These are phyloP conservation scores for Casuarina glauca DNA, from an alignment of 306 rosid species.

Conservation along the genomic window DNA sequence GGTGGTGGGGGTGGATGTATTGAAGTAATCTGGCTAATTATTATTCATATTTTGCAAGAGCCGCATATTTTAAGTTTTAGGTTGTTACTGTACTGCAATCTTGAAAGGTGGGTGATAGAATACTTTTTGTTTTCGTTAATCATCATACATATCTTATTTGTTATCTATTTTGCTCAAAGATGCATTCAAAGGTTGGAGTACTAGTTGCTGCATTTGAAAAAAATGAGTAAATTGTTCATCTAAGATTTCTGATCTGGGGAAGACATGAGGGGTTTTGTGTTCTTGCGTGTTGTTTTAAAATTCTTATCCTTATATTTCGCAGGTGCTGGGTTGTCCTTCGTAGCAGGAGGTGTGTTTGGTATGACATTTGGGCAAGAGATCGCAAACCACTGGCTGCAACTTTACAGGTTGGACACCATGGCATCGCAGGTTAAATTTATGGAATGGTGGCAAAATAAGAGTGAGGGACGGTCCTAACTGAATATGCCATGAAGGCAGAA, in stretches of 20 bases:
- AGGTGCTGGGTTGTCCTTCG: conserved; percentile 75
- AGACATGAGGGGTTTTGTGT: conserved; percentile 6
- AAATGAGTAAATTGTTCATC: background rate
- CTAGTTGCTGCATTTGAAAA: background rate
- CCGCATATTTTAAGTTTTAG: too few species aligned
- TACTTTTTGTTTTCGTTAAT: too few species aligned
- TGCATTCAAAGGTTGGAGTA: too few species aligned
- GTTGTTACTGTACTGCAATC: too few species aligned
- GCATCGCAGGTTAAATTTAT: conserved; percentile 74
- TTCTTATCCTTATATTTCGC: conserved; percentile 18
- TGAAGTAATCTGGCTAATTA: too few species aligned
- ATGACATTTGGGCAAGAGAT: conserved; percentile 69
- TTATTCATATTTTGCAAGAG: too few species aligned
- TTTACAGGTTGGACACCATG: conserved; percentile 78
- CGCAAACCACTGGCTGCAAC: conserved; percentile 73
- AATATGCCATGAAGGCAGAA: conserved; percentile 15
- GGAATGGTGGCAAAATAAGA: conserved; percentile 79
- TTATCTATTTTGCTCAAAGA: too few species aligned
- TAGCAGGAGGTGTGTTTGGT: conserved; percentile 79
- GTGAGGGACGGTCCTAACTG: conserved; percentile 38
- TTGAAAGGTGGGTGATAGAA: too few species aligned
- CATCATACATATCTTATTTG: too few species aligned
- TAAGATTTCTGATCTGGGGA: too few species aligned
- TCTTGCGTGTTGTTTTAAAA: background rate
- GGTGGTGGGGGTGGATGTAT: too few species aligned